A percentile compares a stretch with the other conserved stretches of the same genome.
These are phyloP conservation scores for Actinidia arguta DNA, from an alignment of 179 eudicot genomes.

Conservation along the genomic window DNA sequence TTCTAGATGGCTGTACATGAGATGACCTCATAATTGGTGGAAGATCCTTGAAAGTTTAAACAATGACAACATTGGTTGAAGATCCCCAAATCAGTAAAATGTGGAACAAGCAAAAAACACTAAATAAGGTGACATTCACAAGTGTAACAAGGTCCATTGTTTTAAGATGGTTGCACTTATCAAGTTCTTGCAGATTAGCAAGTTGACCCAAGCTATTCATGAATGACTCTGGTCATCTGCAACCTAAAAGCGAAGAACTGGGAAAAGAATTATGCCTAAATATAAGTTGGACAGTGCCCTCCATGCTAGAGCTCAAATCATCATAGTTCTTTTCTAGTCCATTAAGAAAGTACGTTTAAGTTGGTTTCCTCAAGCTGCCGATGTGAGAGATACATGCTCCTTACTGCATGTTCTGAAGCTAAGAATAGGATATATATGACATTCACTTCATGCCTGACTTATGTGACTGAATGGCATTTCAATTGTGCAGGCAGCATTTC, in stretches of 20 bases:
- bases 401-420: neutral
- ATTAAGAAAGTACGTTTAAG: neutral
- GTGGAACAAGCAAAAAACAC: neutral
- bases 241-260: neutral
- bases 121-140: neutral
- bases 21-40: too few species aligned
- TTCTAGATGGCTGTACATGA: too few species aligned
- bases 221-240: neutral
- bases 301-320: neutral
- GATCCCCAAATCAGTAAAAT: neutral
- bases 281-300: neutral
- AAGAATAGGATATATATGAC: neutral
- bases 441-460: conserved; percentile 7
- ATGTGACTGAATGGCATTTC: neutral
- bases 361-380: neutral
- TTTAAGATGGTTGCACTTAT: neutral
- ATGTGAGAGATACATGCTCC: neutral
- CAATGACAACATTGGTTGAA: neutral
- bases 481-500: too few species aligned
- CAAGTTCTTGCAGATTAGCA: neutral
- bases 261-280: neutral
- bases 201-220: neutral
- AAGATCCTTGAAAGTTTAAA: neutral
- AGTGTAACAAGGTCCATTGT: neutral
- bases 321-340: neutral